Evolutionary conservation across 163 green algal genomes (phyloP), one percentile per base, ranked within the genome.

Genomic region (Scenedesmus sp.): DNA sequence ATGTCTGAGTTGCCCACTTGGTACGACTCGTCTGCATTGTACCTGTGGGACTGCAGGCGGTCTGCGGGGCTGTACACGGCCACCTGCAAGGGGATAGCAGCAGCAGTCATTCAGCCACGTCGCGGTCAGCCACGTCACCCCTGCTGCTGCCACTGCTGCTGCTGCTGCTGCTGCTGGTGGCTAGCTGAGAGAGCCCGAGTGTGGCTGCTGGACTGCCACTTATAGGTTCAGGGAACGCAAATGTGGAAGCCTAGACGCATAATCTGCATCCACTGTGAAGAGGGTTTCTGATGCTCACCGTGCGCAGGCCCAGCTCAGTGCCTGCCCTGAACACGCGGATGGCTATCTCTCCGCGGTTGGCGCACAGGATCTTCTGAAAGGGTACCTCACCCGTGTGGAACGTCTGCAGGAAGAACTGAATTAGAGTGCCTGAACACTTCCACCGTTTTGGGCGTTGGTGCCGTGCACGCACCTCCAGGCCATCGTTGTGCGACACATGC

Each of bases 261-360:
- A 52, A 16, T 3, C 2, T 15, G 4, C 12, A 3, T 23, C 0
- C 70, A 91, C 84, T 90, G 12, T 60, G 12, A 89, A 60, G 4
- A 79, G 60, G 60, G 84, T 89, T 89, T 89, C 66, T 34, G 54
- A 91, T 60, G 52, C 90, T 87, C 82, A 98, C 97, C 91, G 97
- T 99, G 13, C 96, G 94, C 15, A 99, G 92, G 20, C 97, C 98
- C 23, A 99, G 94, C 95, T 99, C 98, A 16, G 95, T 97, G 74
- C 96, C 96, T 15, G 97, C 97, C 0, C 98, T 93, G 94, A 99
- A 99, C n/a, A 99, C 94, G 73, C 98, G 96, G 23, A 99, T 96
- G 16, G 98, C 98, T 84, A 99, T 99, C 92, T 99, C 98, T 10
- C 98, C 98, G 46, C 98, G 91, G 93, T 99, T 99, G 13, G 97